These are phyloP conservation scores for Pythium aphanidermatum DNA, from an alignment of 352 stramenopile genomes.

Conservation along the genomic window DNA sequence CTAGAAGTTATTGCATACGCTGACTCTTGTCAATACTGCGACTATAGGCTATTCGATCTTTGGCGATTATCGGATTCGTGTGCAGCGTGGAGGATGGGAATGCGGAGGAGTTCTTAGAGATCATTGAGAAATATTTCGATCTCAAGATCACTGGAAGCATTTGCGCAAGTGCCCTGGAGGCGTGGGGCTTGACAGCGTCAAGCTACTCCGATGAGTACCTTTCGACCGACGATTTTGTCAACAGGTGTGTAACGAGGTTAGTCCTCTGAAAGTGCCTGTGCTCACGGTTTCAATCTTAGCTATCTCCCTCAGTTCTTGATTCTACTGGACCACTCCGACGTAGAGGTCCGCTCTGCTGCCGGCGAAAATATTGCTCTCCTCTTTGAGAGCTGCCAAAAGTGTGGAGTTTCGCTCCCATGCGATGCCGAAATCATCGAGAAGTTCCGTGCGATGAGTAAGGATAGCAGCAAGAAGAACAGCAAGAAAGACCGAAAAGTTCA, in stretches of 20 bases:
- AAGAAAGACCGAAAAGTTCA: slow-evolving; percentile 88
- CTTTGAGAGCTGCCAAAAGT: slow-evolving; percentile 59
- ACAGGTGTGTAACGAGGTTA: slow-evolving; percentile 34
- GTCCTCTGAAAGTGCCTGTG: not conserved
- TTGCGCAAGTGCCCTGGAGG: slow-evolving; percentile 55
- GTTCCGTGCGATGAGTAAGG: slow-evolving; percentile 78
- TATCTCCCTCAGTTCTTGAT: slow-evolving; percentile 62
- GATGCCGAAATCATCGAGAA: slow-evolving; percentile 65
- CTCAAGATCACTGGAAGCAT: slow-evolving; percentile 56
- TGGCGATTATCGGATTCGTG: slow-evolving; percentile 71
- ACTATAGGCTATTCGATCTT: slow-evolving; percentile 63
- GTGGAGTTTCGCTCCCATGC: slow-evolving; percentile 38
- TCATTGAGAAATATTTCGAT: slow-evolving; percentile 69
- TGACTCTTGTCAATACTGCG: too few relatives aligned
- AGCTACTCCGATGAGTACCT: slow-evolving; percentile 50
- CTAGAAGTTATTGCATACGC: too few relatives aligned
- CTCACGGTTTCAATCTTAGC: slow-evolving; percentile 21
- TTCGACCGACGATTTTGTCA: slow-evolving; percentile 38
- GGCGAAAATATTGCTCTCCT: slow-evolving; percentile 85
- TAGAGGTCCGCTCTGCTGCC: slow-evolving; percentile 72
- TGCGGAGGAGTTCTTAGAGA: slow-evolving; percentile 44
- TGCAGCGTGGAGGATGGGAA: slow-evolving; percentile 79
- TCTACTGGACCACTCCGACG: slow-evolving; percentile 70
- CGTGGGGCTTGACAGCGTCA: slow-evolving; percentile 70
- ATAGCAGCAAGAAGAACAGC: slow-evolving; percentile 87